Percentiles rank a stretch among this genome's conserved stretches.
Conservation (phyloP, 2,329 filamentous ascomycete species). For the Aspergillus chevalieri region DNA sequence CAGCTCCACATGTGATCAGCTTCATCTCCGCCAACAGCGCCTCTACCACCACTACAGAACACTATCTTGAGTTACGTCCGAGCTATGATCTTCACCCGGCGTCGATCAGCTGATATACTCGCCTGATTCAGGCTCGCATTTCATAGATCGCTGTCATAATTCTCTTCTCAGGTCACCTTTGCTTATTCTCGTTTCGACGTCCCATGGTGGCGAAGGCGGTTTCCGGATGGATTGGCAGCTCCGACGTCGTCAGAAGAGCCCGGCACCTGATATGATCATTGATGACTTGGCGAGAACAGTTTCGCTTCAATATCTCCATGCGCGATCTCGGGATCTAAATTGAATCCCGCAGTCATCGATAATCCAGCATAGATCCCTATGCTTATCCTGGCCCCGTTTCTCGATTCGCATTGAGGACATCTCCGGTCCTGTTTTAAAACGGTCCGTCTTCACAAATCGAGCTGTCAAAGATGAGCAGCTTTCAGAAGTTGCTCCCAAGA, state of each 20-base stretch:
- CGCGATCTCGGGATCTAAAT: constrained; percentile 17
- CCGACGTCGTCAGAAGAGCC: constrained; percentile 12
- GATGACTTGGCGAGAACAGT: constrained; percentile 3
- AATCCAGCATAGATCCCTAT: not conserved
- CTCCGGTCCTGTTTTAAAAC: constrained; percentile 6
- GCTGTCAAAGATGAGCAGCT: constrained; percentile 31
- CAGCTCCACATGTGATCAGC: constrained; percentile 13
- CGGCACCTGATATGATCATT: constrained; percentile 18
- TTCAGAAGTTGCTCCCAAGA: constrained; percentile 37
- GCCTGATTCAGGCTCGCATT: constrained; percentile 2
- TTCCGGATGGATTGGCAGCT: not conserved
- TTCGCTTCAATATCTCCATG: constrained; percentile 11
- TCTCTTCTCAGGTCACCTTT: not conserved
- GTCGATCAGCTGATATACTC: constrained; percentile 9
- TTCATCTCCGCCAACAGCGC: not conserved
- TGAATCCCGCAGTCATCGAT: not conserved
- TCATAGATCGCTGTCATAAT: not conserved
- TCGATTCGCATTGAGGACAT: constrained; percentile 7
- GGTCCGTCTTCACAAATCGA: constrained; percentile 1
- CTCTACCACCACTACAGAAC: not conserved
- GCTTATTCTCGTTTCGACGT: not conserved
- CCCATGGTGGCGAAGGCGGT: not conserved
- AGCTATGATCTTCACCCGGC: constrained; percentile 4
- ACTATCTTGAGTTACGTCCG: not conserved
- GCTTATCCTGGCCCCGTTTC: not conserved